phyloP scores from a whole-genome alignment of 305 asterid species.

The Fraxinus platypoda region DNA sequence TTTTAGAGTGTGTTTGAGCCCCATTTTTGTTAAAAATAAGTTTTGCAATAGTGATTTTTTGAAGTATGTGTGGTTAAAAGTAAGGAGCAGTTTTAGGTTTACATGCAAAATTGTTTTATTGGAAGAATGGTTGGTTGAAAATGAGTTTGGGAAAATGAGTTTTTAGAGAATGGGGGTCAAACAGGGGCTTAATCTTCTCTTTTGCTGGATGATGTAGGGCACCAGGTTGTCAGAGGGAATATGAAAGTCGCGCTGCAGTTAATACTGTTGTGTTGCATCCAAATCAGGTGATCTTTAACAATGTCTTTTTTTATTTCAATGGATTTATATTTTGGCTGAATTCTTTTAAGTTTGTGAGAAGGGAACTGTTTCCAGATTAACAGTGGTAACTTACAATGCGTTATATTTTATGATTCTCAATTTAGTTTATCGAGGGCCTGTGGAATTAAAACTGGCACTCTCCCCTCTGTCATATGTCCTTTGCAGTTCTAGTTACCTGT shows the following conservation, averaged over 20 bases:
- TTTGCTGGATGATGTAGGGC: constrained; percentile 56
- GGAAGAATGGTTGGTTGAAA: not conserved
- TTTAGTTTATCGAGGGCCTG: not conserved
- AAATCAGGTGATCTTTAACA: constrained; percentile 61
- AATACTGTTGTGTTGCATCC: constrained; percentile 97
- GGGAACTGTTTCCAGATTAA: not conserved
- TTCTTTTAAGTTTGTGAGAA: not conserved
- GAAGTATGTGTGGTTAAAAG: not conserved
- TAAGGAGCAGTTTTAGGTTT: not conserved
- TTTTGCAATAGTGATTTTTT: not conserved
- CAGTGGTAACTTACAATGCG: not conserved
- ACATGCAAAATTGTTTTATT: not conserved
- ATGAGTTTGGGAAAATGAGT: not conserved
- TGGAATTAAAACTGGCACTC: not conserved
- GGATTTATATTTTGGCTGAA: not conserved
- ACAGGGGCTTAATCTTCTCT: not conserved
- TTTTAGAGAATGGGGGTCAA: not conserved
- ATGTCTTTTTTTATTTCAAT: constrained; percentile 1
- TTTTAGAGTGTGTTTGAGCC: not conserved
- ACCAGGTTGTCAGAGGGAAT: constrained; percentile 97
- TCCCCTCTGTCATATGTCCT: not conserved
- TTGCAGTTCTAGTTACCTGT: not conserved
- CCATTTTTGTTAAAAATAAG: not conserved
- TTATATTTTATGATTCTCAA: not conserved
- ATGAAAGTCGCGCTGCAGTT: constrained; percentile 97